A percentile compares a stretch with the other conserved stretches of the same genome.
Evolutionary conservation across 2,329 filamentous ascomycete species (phyloP).

Genomic region (Pyrenophora graminea): DNA sequence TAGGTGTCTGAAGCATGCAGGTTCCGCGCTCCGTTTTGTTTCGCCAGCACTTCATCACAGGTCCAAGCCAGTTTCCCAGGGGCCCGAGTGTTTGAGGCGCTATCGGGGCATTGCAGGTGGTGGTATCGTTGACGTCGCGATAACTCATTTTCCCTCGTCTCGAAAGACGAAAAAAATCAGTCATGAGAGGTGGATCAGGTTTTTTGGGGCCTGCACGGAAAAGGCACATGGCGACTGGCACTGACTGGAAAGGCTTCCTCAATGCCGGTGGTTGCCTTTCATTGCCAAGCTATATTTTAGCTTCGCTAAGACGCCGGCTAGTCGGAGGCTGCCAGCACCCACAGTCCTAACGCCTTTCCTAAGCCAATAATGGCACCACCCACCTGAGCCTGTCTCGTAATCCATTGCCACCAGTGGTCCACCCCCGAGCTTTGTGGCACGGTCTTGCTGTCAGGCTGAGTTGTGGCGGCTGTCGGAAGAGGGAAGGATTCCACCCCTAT

Average conservation of each 20-base stretch:
- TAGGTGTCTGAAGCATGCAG: constrained; percentile 24
- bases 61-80: not conserved
- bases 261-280: constrained; percentile 17
- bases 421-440: constrained; percentile 12
- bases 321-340: constrained; percentile 12
- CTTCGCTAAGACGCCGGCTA: constrained; percentile 9
- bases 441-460: constrained; percentile 18
- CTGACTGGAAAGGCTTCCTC: constrained; percentile 15
- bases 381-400: constrained; percentile 8
- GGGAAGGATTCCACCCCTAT: not conserved
- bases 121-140: too few relatives aligned
- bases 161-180: not conserved
- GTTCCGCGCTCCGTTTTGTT: constrained; percentile 18
- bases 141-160: not conserved
- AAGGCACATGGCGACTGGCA: constrained; percentile 17
- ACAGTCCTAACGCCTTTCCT: constrained; percentile 1
- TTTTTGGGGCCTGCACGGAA: not conserved
- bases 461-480: constrained; percentile 8
- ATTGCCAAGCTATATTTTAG: constrained; percentile 17
- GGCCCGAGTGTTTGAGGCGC: constrained; percentile 1
- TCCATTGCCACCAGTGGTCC: too few relatives aligned
- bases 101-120: not conserved
- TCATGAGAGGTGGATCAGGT: not conserved
- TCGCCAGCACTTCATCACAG: constrained; percentile 20
- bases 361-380: constrained; percentile 12